Base-by-base conservation (phyloP, 1,284 basidiomycete genomes). In the Golubevia pallescens region DNA sequence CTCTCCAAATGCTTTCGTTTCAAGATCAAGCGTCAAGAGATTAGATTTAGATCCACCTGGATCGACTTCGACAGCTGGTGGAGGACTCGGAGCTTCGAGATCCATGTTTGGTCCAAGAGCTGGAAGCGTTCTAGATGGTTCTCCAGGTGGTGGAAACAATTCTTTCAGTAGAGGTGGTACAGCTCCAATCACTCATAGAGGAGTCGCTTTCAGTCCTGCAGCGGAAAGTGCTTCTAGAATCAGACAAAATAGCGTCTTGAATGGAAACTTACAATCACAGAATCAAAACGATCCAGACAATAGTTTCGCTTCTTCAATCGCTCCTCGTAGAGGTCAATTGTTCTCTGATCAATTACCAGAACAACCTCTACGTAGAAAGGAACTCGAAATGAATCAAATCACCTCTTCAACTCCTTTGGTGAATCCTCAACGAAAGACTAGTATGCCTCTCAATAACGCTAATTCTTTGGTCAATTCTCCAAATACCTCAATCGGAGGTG, bases 1-100 rank as follows among this genome's bases (percentile, higher is more conserved):
- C 20, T 59, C 14, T 59, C 57, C 75, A 21, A 78, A 82, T 58
- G 81, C 81, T 3, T 82, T 81, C 34, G 71, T 82, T 13, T 71
- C 77, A 42, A 74, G 80, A 5, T 73, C 76, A 13, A 81, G 75
- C 6, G 77, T 80, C 16, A 83, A 83, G 73, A 72, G 79, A 20
- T 72, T 84, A 1, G 74, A 83, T 38, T 73, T 84, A 23, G 78
- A 81, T 64, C 76, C 8, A 67, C 66, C 34, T 67, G 75, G 23
- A 52, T 48, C 34, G 52, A 62, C 34, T 61, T 69, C 60, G 16
- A 16, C 42, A 13, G 42, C 42, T 16, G 16, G 42, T 48, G 28
- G 28, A 28, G 42, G 42, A 48, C 16, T 48, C 42, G 42, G 42
- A 16, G 8, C 42, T 48, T 48, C 42, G 42, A 48, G 42, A 16